These are phyloP conservation scores for Serendipita sp. DNA, from an alignment of 768 basidiomycete genomes.

Conservation along the genomic window DNA sequence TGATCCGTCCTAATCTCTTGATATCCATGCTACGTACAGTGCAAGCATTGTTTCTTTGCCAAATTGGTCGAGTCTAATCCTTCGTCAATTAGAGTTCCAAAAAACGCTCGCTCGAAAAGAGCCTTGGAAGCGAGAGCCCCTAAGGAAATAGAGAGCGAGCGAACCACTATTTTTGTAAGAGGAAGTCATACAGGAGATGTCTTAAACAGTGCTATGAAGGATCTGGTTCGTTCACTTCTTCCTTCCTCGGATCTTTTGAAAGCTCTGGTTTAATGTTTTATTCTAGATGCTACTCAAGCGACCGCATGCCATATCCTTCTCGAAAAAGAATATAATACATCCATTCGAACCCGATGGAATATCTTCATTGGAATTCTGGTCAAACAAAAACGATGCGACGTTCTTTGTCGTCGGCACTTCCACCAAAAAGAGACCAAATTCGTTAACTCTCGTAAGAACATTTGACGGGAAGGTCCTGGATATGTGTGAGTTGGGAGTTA, in stretches of 20 bases:
- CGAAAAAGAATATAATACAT: constrained; percentile 78
- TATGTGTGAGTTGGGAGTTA: constrained; percentile 89
- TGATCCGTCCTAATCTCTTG: not conserved
- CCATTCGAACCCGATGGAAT: constrained; percentile 65
- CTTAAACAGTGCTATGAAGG: constrained; percentile 68
- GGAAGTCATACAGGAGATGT: constrained; percentile 75
- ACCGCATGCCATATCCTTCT: constrained; percentile 80
- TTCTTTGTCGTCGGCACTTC: constrained; percentile 82
- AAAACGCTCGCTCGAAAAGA: constrained; percentile 89
- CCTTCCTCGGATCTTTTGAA: not conserved
- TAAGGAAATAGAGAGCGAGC: constrained; percentile 76
- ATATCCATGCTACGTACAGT: constrained; percentile 20
- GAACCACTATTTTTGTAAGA: constrained; percentile 79
- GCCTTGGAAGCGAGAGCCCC: constrained; percentile 73
- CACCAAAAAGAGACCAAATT: constrained; percentile 86
- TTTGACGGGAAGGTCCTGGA: constrained; percentile 77
- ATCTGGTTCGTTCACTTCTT: constrained; percentile 44
- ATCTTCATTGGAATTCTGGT: constrained; percentile 82
- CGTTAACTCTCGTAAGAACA: constrained; percentile 70
- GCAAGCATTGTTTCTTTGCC: constrained; percentile 10
- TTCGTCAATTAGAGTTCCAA: constrained; percentile 52
- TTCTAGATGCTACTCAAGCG: constrained; percentile 83
- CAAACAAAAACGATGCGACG: constrained; percentile 82
- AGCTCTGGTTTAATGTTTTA: not conserved
- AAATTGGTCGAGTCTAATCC: not conserved